Percentiles rank a stretch among this genome's conserved stretches.
Conservation (phyloP, 805 yeast species). For the Candida mattraensis region DNA sequence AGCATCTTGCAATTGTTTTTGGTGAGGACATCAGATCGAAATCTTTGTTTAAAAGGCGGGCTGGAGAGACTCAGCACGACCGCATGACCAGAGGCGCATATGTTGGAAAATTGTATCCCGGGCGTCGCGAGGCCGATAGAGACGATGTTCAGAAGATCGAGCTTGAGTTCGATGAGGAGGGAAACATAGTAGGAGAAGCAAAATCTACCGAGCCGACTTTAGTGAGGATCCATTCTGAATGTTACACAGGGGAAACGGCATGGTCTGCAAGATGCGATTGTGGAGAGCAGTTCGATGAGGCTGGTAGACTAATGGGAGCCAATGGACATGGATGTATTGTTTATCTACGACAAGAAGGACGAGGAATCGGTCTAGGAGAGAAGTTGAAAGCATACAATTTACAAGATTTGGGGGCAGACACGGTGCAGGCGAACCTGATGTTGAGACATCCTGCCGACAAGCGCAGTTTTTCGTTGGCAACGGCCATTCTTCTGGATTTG, state of each 20-base stretch:
- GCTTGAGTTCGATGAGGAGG: conserved; percentile 41
- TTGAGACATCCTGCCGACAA: conserved; percentile 97
- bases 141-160: conserved; percentile 46
- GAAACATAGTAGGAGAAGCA: conserved; percentile 35
- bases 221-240: conserved; percentile 93
- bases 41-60: conserved; percentile 60
- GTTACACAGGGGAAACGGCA: conserved; percentile 98
- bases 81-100: conserved; percentile 99
- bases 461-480: conserved; percentile 90
- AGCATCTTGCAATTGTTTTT: conserved; percentile 95
- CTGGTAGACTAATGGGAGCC: conserved; percentile 88
- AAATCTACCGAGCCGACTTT: conserved; percentile 47
- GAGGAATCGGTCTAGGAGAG: conserved; percentile 98
- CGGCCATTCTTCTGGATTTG: conserved; percentile 85
- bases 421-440: conserved; percentile 92
- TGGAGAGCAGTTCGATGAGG: conserved; percentile 98
- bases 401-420: conserved; percentile 98
- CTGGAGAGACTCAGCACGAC: conserved; percentile 81
- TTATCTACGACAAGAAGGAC: conserved; percentile 94
- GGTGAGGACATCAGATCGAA: conserved; percentile 87
- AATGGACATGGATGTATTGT: conserved; percentile 92
- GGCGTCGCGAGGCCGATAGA: conserved; percentile 66
- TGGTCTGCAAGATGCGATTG: conserved; percentile 99
- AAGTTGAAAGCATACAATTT: conserved; percentile 94
- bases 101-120: conserved; percentile 86